phyloP scores from a whole-genome alignment of 352 stramenopile genomes.

The Phytophthora macrochlamydospora region DNA sequence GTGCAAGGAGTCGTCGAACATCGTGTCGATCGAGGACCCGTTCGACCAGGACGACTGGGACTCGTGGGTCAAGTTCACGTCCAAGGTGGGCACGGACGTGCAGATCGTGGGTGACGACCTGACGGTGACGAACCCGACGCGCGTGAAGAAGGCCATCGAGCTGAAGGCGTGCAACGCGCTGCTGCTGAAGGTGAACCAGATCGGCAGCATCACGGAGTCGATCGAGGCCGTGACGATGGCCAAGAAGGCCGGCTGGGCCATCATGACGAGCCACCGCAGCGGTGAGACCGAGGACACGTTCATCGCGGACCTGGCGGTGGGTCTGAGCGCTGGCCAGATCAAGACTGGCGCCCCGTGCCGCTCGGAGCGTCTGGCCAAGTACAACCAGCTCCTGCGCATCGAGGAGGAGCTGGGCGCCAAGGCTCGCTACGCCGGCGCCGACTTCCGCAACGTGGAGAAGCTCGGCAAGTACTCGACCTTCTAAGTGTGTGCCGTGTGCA shows the following conservation, averaged over 20 bases:
- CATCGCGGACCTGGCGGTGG: slow-evolving; percentile 99
- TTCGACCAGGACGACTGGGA: slow-evolving; percentile 99
- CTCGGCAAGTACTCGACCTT: slow-evolving; percentile 81
- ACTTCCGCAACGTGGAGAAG: slow-evolving; percentile 88
- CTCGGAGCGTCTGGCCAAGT: slow-evolving; percentile 98
- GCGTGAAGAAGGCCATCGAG: slow-evolving; percentile 96
- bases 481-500: slow-evolving; percentile 23
- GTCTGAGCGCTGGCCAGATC: slow-evolving; percentile 98
- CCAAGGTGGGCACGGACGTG: slow-evolving; percentile 85
- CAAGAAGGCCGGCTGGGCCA: slow-evolving; percentile 98
- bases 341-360: slow-evolving; percentile 99
- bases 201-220: slow-evolving; percentile 98
- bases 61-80: slow-evolving; percentile 96
- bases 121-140: slow-evolving; percentile 97
- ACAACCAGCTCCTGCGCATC: slow-evolving; percentile 99
- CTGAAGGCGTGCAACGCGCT: slow-evolving; percentile 97
- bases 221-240: slow-evolving; percentile 99
- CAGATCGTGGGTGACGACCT: slow-evolving; percentile 99
- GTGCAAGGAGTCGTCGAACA: slow-evolving; percentile 93
- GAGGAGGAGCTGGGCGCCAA: slow-evolving; percentile 95
- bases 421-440: slow-evolving; percentile 77
- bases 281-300: slow-evolving; percentile 99
- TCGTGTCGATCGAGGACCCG: slow-evolving; percentile 99
- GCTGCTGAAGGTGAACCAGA: slow-evolving; percentile 99
- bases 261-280: slow-evolving; percentile 98